Evolutionary conservation across 495 filamentous ascomycete genomes (phyloP).

Genomic region (Tuber brumale): DNA sequence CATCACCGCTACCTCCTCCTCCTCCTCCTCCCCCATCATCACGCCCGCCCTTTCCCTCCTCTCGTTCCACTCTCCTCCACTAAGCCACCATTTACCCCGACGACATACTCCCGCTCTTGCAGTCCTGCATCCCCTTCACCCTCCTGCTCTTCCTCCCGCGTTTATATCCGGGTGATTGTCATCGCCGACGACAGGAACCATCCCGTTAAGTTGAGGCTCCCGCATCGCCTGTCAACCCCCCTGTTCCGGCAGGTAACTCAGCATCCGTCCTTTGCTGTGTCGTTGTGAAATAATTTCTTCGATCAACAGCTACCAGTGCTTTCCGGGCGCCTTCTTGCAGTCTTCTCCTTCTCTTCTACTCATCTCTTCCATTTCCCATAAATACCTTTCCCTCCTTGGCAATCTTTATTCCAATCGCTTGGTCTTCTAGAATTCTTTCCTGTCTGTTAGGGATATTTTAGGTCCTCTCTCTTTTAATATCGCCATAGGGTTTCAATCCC

Average conservation of each 20-base stretch:
- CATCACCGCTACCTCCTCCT: constrained; percentile 7
- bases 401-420: constrained; percentile 1
- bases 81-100: constrained; percentile 14
- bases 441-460: background rate
- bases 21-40: constrained; percentile 43
- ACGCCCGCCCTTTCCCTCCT: constrained; percentile 30
- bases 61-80: constrained; percentile 22
- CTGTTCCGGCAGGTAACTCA: constrained; percentile 20
- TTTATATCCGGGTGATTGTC: constrained; percentile 38
- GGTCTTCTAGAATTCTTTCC: background rate
- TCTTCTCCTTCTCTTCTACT: constrained; percentile 14
- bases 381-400: background rate
- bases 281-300: constrained; percentile 36
- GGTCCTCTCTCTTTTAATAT: constrained; percentile 19
- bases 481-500: constrained; percentile 16
- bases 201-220: constrained; percentile 31
- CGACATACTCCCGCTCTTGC: constrained; percentile 46
- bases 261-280: constrained; percentile 34
- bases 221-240: constrained; percentile 33
- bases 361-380: constrained; percentile 9
- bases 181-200: constrained; percentile 37
- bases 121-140: constrained; percentile 34
- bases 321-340: constrained; percentile 30
- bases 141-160: constrained; percentile 33
- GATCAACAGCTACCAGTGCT: background rate